These are phyloP conservation scores for Xeromyces bisporus DNA, from an alignment of 495 filamentous ascomycete species.

Conservation along the genomic window DNA sequence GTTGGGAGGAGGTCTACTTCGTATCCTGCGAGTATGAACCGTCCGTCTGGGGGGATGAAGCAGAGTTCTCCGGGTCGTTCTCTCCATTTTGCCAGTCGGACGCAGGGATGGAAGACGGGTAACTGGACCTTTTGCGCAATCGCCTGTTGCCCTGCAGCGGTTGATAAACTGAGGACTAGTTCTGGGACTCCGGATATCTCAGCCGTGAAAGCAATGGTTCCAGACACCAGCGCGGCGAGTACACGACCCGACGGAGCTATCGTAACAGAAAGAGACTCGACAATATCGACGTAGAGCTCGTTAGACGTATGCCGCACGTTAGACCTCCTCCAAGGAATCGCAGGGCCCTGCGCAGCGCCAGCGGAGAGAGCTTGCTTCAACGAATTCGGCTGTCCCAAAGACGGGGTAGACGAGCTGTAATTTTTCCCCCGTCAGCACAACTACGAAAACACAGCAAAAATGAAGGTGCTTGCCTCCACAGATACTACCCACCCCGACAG, in stretches of 20 bases:
- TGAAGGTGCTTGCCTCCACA: background rate
- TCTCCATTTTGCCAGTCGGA: slow-evolving; percentile 69
- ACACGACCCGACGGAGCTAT: slow-evolving; percentile 79
- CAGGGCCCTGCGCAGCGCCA: slow-evolving; percentile 27
- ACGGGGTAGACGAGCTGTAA: slow-evolving; percentile 26
- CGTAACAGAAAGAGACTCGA: slow-evolving; percentile 75
- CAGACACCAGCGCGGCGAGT: slow-evolving; percentile 72
- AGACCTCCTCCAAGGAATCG: slow-evolving; percentile 74
- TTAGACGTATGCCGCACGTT: slow-evolving; percentile 94
- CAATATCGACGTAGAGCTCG: slow-evolving; percentile 90
- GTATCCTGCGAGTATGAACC: slow-evolving; percentile 89
- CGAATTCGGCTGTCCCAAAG: slow-evolving; percentile 22
- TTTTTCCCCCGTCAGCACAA: no score
- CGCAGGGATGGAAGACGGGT: slow-evolving; percentile 95
- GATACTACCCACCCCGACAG: slow-evolving; percentile 55
- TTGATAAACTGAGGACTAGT: slow-evolving; percentile 59
- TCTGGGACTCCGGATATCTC: slow-evolving; percentile 93
- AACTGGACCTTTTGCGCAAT: slow-evolving; percentile 59
- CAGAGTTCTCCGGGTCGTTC: slow-evolving; percentile 78
- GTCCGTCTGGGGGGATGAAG: slow-evolving; percentile 88
- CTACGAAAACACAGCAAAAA: background rate
- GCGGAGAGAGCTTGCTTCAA: slow-evolving; percentile 30
- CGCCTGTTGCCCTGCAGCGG: slow-evolving; percentile 57
- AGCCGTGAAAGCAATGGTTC: slow-evolving; percentile 85
- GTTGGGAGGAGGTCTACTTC: slow-evolving; percentile 79